Evolutionary conservation across 2,329 filamentous ascomycete species (phyloP), one percentile per base, ranked within the genome.

Genomic region (Albifimbria verrucaria): DNA sequence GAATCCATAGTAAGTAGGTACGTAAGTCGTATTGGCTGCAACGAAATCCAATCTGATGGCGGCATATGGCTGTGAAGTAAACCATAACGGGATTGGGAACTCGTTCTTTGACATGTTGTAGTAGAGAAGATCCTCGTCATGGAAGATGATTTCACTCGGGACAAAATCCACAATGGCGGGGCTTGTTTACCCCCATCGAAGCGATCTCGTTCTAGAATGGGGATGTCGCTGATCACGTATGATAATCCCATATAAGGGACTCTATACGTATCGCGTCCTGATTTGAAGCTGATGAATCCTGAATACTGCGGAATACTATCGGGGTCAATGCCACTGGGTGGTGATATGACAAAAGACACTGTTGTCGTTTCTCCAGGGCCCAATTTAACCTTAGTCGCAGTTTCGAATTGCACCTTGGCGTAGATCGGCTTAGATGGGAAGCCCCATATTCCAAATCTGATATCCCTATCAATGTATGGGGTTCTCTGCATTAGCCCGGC

Each of bases 401-500:
- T 49, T 32, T 52, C 43, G 28, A 52, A 52, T 5, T 43, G 45
- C 20, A 52, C 32, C 17, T 49, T n/a, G 17, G 51, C 51, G 23
- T 52, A 52, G 36, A 52, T 52, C 7, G 51, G 46, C 51, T 49
- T 49, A 4, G 51, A 52, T 5, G 45, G 45, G 21, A 43, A 49
- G 25, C 51, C 51, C 17, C 3, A 44, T 4, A n/a, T n/a, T n/a
- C n/a, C n/a, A n/a, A n/a, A n/a, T n/a, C n/a, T n/a, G n/a, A 49
- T 39, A 20, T 49, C 45, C 3, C 44, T 7, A 21, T 52, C 51
- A 23, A n/a, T 18, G 21, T 52, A 52, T 12, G 51, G 51, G 3
- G 46, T 45, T 42, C 51, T 49, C 36, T 52, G 45, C 45, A 49
- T 52, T 36, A 52, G 28, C 9, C 51, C 51, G 10, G 51, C 51